Base-by-base conservation (phyloP, 192 early-diverging fungal genomes). In the Rhizoclosmatium globosum region DNA sequence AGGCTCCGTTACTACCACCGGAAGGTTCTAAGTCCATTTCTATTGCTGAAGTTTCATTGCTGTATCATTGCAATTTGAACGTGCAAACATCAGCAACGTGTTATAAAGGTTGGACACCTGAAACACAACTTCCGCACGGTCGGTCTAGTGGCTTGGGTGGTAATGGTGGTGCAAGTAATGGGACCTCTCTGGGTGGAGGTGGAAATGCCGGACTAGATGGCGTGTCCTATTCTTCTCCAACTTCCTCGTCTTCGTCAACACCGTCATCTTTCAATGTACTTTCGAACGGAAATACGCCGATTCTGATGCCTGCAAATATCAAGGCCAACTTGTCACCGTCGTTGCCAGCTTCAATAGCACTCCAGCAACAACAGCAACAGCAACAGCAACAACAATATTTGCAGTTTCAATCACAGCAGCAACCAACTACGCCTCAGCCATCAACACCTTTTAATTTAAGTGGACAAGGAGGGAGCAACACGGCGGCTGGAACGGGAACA, bases 261-360 rank as follows among this genome's bases (percentile, higher is more conserved):
- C 48, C 61, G 43, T 59, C 74, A 38, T 23, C 45, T 9, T 53
- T 53, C 41, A 19, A 15, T 42, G 19, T 48, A 6, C n/a, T 47
- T 19, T 67, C 74, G 13, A 66, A 64, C 60, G 38, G 62, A 23
- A 76, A 76, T 41, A 76, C 74, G 6, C 74, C 74, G 17, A 64
- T 76, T 41, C 48, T 76, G 17, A 61, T 67, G 9, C 74, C 48
- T 47, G 46, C 74, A 39, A 17, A 11, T 2, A 56, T 67, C 9
- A 67, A 64, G 41, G 31, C 31, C 31, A 48, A 42, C 6, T 44
- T 48, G 23, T 57, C 69, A 7, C 47, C 69, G n/a, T 53, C 19
- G 47, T 13, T 41, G 17, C 48, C 53, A 7, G 31, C 69, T 48
- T 4, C 69, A 39, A 15, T 56, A n/a, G 53, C 53, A n/a, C 53